These are phyloP conservation scores for Coniosporium apollinis DNA, from an alignment of 495 filamentous ascomycete species.

Conservation along the genomic window DNA sequence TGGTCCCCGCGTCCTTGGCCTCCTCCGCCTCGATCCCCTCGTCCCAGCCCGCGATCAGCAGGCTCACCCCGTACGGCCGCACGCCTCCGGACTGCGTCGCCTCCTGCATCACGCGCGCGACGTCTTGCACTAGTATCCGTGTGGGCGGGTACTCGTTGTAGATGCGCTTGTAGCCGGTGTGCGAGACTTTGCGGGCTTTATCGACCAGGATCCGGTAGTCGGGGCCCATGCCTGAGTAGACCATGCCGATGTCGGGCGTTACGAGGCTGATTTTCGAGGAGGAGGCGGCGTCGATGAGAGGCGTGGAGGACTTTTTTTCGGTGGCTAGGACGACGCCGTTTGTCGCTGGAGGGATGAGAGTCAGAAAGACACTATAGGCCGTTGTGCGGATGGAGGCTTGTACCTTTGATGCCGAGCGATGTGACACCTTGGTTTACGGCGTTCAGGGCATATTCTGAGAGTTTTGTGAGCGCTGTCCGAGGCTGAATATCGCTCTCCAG, in stretches of 20 bases:
- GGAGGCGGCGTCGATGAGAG: constrained; percentile 82
- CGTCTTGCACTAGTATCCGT: constrained; percentile 95
- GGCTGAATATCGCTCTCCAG: no score
- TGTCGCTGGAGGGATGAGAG: constrained; percentile 42
- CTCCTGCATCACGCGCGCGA: constrained; percentile 95
- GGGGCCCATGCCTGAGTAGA: constrained; percentile 97
- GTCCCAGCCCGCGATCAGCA: constrained; percentile 95
- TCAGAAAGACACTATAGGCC: constrained; percentile 4
- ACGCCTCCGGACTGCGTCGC: constrained; percentile 96
- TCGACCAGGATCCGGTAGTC: constrained; percentile 97
- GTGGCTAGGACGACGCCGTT: constrained; percentile 98
- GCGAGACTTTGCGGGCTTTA: constrained; percentile 94
- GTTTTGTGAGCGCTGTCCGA: neutral
- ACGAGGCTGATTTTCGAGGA: constrained; percentile 95
- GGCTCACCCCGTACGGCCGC: constrained; percentile 88
- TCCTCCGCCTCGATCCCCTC: constrained; percentile 80
- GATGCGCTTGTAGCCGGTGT: constrained; percentile 97
- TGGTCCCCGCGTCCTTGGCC: constrained; percentile 24
- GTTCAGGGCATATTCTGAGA: constrained; percentile 91
- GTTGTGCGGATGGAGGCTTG: constrained; percentile 3
- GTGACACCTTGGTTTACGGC: constrained; percentile 99
- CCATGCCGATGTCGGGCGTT: constrained; percentile 99
- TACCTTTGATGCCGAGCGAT: constrained; percentile 95
- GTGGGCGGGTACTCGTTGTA: constrained; percentile 99
- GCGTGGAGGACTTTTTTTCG: constrained; percentile 97